These are phyloP conservation scores for Setaria viridis DNA, from an alignment of 202 grass and related monocot species.

Conservation along the genomic window DNA sequence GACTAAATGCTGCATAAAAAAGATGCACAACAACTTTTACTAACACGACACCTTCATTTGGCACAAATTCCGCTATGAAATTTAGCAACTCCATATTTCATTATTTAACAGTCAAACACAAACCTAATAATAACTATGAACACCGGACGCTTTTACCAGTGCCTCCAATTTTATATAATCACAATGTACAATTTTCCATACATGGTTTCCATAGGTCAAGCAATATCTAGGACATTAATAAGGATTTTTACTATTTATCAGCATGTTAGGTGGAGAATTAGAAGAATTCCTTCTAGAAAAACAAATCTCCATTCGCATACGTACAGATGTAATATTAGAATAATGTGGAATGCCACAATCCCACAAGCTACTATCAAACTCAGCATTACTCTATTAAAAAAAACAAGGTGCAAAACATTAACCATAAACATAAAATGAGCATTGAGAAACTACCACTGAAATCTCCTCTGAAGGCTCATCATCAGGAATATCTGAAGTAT, in stretches of 20 bases:
- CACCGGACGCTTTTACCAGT: not conserved
- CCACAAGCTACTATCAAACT: not conserved
- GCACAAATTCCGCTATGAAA: not conserved
- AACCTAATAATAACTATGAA: not conserved
- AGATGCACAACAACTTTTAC: not conserved
- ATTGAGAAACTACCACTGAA: constrained; percentile 49
- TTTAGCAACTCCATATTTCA: not conserved
- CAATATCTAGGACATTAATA: not conserved
- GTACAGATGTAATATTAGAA: not conserved
- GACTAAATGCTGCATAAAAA: constrained; percentile 5
- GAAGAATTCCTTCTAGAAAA: not conserved
- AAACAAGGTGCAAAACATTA: not conserved
- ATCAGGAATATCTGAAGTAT: constrained; percentile 38
- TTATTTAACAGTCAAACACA: too few species aligned
- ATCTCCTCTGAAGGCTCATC: constrained; percentile 53
- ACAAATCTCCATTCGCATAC: not conserved
- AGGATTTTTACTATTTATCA: not conserved
- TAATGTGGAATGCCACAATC: not conserved
- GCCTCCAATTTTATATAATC: not conserved
- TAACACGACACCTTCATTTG: not conserved
- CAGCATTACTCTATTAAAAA: not conserved
- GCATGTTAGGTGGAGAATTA: not conserved
- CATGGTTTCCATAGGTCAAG: not conserved
- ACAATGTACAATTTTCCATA: not conserved
- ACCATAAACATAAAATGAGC: not conserved